Conservation (phyloP, 1,139 yeast genomes). For the Pneumocystis oryctolagi region DNA sequence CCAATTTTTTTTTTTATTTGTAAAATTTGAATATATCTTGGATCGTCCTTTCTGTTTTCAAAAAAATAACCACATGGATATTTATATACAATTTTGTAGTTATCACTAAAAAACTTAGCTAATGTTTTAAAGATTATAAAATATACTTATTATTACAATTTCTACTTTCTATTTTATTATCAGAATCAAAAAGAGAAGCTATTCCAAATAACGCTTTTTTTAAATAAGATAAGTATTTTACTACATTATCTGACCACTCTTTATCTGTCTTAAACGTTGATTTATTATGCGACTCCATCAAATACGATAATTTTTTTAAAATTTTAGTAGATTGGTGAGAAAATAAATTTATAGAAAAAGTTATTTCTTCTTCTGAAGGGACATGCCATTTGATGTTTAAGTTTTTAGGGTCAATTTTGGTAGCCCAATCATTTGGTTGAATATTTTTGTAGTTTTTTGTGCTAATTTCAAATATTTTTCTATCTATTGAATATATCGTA, state of each 20-base stretch:
- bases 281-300: neutral
- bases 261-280: constrained; percentile 4
- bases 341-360: constrained; percentile 42
- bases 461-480: constrained; percentile 10
- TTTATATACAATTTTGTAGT: constrained; percentile 17
- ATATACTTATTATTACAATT: neutral
- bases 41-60: constrained; percentile 40
- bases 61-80: constrained; percentile 36
- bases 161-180: neutral
- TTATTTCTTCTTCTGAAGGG: constrained; percentile 44
- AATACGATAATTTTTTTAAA: constrained; percentile 12
- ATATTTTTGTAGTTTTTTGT: constrained; percentile 5
- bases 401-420: constrained; percentile 25
- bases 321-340: constrained; percentile 18
- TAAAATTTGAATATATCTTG: constrained; percentile 47
- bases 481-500: constrained; percentile 23
- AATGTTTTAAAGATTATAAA: constrained; percentile 23
- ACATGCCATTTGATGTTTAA: constrained; percentile 58
- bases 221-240: constrained; percentile 5
- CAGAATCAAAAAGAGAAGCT: constrained; percentile 13
- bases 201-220: constrained; percentile 14
- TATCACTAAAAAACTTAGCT: constrained; percentile 18
- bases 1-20: constrained; percentile 51
- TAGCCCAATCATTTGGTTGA: constrained; percentile 17
- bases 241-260: constrained; percentile 8